Conservation (phyloP, 805 yeast species). For the Candida lessepsii region DNA sequence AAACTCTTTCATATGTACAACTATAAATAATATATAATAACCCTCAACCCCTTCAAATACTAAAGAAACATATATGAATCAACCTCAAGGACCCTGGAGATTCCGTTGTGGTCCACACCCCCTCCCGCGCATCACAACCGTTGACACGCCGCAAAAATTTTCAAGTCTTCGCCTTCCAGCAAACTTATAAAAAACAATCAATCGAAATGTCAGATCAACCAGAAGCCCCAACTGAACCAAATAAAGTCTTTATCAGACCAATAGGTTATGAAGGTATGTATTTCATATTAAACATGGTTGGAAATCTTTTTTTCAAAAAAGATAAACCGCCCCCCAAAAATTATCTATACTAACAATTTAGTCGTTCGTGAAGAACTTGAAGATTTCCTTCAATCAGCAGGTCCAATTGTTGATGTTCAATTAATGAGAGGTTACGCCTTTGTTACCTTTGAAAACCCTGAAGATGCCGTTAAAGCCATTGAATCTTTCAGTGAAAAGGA, state of each 20-base stretch:
- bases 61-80: too few relatives aligned
- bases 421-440: constrained; percentile 84
- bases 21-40: too few relatives aligned
- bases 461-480: constrained; percentile 50
- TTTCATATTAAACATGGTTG: background rate
- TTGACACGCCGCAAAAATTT: constrained; percentile 4
- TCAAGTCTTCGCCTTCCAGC: constrained; percentile 4
- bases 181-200: background rate
- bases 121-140: background rate
- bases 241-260: constrained; percentile 57
- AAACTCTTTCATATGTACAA: too few relatives aligned
- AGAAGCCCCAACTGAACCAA: constrained; percentile 21
- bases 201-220: constrained; percentile 7
- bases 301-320: background rate
- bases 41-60: too few relatives aligned
- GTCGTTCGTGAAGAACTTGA: constrained; percentile 55
- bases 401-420: constrained; percentile 66
- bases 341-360: constrained; percentile 10
- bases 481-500: constrained; percentile 45
- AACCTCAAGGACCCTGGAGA: too few relatives aligned
- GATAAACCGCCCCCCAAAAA: background rate
- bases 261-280: constrained; percentile 50
- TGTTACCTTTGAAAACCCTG: constrained; percentile 74
- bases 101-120: too few relatives aligned
- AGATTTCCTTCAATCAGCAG: constrained; percentile 65